Conservation (phyloP, 83 land plant species). For the Diphasiastrum complanatum region DNA sequence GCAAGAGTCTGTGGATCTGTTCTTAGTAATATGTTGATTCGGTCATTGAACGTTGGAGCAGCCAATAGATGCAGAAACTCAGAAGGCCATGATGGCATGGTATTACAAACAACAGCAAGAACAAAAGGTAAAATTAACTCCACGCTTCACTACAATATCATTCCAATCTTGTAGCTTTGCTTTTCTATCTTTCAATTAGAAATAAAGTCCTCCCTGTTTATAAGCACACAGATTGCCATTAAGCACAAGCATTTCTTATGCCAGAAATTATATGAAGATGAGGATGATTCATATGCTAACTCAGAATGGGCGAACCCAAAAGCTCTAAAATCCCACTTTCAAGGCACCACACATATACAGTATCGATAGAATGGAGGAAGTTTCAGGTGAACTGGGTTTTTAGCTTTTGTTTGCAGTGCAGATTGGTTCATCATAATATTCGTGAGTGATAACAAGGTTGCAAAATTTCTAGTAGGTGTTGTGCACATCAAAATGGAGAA, state of each 20-base stretch:
- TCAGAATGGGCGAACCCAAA: constrained; percentile 39
- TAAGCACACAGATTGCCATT: too few relatives aligned
- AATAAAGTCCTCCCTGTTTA: too few relatives aligned
- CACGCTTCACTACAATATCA: not conserved
- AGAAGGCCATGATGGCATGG: constrained; percentile 46
- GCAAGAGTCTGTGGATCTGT: not conserved
- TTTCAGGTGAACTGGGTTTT: too few relatives aligned
- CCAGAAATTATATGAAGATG: constrained; percentile 35
- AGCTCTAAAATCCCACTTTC: constrained; percentile 37
- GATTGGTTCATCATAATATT: too few relatives aligned
- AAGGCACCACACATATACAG: constrained; percentile 28
- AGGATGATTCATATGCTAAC: constrained; percentile 34
- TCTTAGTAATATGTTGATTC: not conserved
- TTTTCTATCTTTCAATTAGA: not conserved
- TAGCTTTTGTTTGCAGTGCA: too few relatives aligned
- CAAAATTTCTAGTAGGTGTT: too few relatives aligned
- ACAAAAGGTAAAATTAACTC: constrained; percentile 21
- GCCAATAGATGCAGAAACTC: constrained; percentile 45
- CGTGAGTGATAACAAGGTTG: too few relatives aligned
- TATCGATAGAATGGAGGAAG: too few relatives aligned
- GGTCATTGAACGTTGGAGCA: constrained; percentile 2
- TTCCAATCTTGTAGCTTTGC: not conserved
- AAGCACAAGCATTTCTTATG: too few relatives aligned
- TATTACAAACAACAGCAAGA: constrained; percentile 37
- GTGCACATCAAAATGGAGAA: too few relatives aligned